Evolutionary conservation across 345 rosid species (phyloP), one percentile per base, ranked within the genome.

Genomic region (Rubroshorea leprosula): DNA sequence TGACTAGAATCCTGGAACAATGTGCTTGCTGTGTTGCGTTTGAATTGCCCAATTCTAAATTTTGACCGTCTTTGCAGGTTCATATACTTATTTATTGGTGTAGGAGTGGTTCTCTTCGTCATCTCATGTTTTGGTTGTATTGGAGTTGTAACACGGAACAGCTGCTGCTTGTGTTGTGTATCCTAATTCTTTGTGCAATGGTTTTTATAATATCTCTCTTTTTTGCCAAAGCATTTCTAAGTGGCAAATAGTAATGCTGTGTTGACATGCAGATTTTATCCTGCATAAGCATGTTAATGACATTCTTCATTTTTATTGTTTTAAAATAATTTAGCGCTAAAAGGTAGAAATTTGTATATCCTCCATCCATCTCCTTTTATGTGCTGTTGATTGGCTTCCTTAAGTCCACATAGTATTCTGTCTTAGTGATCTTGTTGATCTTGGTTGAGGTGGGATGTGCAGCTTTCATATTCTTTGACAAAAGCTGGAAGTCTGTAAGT

Each of bases 91-190:
- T 94, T 94, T 68, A 70, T 90, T 73, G 97, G 89, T 41, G 71
- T 87, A 0, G 99, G 99, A 23, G 89, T 73, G 52, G 63, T 89
- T 73, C 80, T 94, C 52, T 83, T 94, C 43, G 69, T 94, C 67
- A 74, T 87, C 65, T 90, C 99, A n/a, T 94, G 88, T 54, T 80
- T 83, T 72, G 99, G 99, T 44, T 94, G 99, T 58, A 55, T 85
- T 49, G 95, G 95, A 70, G 76, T 87, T 70, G 64, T 78, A 53
- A 72, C 89, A n/a, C 62, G 93, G 68, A 94, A 80, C 23, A 83
- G 89, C 49, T 94, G 99, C 84, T 94, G 99, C 80, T 71, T 94
- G 76, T 62, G 80, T 72, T 94, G 88, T 74, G 99, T 94, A 94
- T 94, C 99, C 97, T 82, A 9, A 53, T 63, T 57, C 5, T 24